Conservation (phyloP, 768 basidiomycete species). For the Phylloporus arenicola region DNA sequence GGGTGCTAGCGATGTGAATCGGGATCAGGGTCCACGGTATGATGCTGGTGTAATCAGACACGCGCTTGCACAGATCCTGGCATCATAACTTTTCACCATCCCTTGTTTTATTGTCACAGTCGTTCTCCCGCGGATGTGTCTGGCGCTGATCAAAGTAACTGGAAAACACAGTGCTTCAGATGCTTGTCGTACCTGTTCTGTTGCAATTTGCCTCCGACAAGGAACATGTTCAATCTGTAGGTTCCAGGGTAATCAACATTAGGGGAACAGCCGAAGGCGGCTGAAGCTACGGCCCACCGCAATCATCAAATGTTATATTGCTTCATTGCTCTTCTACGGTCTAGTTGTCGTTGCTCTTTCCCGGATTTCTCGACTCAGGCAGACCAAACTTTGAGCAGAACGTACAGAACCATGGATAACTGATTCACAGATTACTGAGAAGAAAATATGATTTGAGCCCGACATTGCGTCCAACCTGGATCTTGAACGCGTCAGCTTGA, state of each 20-base stretch:
- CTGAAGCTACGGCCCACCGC: neutral
- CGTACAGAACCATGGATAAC: neutral
- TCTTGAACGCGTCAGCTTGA: neutral
- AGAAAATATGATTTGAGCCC: neutral
- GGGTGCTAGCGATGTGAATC: slow-evolving; percentile 14
- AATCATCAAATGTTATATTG: neutral
- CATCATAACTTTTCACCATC: neutral
- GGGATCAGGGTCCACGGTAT: slow-evolving; percentile 35
- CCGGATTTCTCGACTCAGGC: neutral
- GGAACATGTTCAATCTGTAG: neutral
- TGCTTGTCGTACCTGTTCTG: neutral
- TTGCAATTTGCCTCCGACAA: neutral
- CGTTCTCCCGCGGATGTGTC: slow-evolving; percentile 3
- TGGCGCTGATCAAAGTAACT: neutral
- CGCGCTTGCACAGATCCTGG: slow-evolving; percentile 36
- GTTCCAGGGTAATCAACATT: neutral
- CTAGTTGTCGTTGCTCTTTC: neutral
- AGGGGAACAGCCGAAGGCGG: neutral
- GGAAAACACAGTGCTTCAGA: neutral
- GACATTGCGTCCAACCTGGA: neutral
- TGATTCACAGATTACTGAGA: neutral
- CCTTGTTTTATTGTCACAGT: neutral
- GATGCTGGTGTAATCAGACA: slow-evolving; percentile 41
- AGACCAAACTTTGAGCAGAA: neutral
- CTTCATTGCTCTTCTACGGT: too few relatives aligned